Conservation (phyloP, 352 stramenopile species). For the Phytophthora multivora region DNA sequence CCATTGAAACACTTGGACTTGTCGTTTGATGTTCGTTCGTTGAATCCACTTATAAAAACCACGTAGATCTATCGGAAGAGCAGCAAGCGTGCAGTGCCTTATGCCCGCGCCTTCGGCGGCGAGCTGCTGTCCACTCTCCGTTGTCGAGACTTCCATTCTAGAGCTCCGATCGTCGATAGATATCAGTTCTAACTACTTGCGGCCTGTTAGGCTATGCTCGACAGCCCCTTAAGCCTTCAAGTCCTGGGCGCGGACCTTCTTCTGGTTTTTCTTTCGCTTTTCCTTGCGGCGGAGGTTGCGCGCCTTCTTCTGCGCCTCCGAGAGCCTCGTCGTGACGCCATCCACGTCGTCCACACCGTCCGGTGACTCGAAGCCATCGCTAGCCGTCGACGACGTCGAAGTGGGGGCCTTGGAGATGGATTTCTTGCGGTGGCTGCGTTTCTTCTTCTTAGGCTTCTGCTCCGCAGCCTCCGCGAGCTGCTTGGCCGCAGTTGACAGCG, state of each 20-base stretch:
- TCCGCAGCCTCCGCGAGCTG: constrained; percentile 15
- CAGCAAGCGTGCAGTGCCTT: constrained; percentile 13
- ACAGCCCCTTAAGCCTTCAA: constrained; percentile 24
- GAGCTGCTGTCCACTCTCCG: constrained; percentile 18
- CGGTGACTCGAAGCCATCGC: constrained; percentile 41
- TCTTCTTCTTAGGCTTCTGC: constrained; percentile 49
- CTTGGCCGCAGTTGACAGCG: constrained; percentile 17
- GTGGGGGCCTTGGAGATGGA: constrained; percentile 16
- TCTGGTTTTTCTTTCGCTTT: constrained; percentile 77
- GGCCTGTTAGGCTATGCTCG: constrained; percentile 14
- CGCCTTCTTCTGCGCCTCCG: constrained; percentile 64
- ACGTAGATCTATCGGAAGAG: constrained; percentile 31
- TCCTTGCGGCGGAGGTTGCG: constrained; percentile 79
- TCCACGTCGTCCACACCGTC: constrained; percentile 34
- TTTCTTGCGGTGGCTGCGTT: constrained; percentile 37
- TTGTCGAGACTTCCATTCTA: constrained; percentile 5
- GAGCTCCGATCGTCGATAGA: constrained; percentile 25
- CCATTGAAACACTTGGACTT: background rate
- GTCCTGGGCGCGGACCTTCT: constrained; percentile 48
- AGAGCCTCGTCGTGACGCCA: constrained; percentile 31
- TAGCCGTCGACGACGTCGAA: constrained; percentile 26
- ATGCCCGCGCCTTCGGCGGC: constrained; percentile 21
- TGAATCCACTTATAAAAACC: constrained; percentile 41
- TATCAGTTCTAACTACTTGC: constrained; percentile 31
- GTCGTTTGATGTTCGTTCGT: constrained; percentile 7